Evolutionary conservation across 768 basidiomycete species (phyloP).

Genomic region (Hypholoma sublateritium): DNA sequence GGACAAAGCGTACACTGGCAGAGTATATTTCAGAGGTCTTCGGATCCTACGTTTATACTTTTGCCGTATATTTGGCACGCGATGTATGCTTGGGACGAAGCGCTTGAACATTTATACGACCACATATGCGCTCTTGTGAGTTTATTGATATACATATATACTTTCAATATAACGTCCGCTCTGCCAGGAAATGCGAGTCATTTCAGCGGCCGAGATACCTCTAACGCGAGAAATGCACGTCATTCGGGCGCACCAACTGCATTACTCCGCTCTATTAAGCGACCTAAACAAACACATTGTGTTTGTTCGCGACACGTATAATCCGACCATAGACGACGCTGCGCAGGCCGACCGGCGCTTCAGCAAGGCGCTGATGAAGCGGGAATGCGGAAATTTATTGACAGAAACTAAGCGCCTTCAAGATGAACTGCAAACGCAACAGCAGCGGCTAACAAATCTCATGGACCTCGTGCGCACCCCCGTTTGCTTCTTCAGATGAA

Average conservation of each 20-base stretch:
- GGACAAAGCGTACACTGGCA: conserved; percentile 50
- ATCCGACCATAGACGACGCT: conserved; percentile 49
- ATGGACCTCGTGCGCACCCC: conserved; percentile 43
- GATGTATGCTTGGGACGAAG: conserved; percentile 62
- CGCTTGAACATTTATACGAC: conserved; percentile 50
- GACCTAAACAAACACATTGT: conserved; percentile 53
- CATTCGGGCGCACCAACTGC: conserved; percentile 59
- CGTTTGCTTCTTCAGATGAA: not conserved
- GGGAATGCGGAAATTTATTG: conserved; percentile 50
- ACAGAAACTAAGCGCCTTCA: conserved; percentile 50
- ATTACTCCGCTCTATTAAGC: conserved; percentile 53
- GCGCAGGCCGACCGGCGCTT: conserved; percentile 24
- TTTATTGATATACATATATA: not conserved
- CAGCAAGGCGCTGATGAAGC: conserved; percentile 33
- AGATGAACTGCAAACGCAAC: conserved; percentile 40
- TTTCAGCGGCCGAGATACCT: conserved; percentile 36
- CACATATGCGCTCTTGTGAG: conserved; percentile 51
- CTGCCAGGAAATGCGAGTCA: conserved; percentile 50
- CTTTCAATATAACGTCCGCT: not conserved
- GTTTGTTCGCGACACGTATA: conserved; percentile 48
- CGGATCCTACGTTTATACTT: conserved; percentile 57
- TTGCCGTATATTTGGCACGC: conserved; percentile 59
- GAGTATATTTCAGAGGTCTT: conserved; percentile 36
- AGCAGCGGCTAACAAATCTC: conserved; percentile 49
- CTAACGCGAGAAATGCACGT: conserved; percentile 56